Base-by-base conservation (phyloP, 2,329 filamentous ascomycete genomes). In the Aspergillus carbonarius region DNA sequence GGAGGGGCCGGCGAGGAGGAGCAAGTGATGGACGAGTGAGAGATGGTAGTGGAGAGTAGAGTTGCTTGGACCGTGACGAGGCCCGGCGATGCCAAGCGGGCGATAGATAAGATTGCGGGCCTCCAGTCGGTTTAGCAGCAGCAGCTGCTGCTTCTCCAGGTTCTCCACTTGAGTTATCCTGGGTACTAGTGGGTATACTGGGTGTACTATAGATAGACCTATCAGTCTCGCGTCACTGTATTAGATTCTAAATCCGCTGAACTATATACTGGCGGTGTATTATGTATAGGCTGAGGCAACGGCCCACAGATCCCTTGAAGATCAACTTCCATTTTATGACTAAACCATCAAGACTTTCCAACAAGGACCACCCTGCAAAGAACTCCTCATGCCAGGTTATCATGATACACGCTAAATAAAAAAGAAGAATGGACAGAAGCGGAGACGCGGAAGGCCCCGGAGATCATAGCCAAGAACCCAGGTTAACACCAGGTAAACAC, bases 401-500 rank as follows among this genome's bases (percentile, higher is more conserved):
- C 66, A 62, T 65, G 62, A 68, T 54, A 62, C 58, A 67, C 69
- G 65, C 67, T 68, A 65, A 65, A 69, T 66, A 55, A 47, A 61
- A 50, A 62, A 52, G 27, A 55, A 49, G n/a, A 40, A 56, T 8
- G 37, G 17, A 49, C 42, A 56, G 54, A 49, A 23, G 13, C 10
- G 25, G 34, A 50, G 50, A 60, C 57, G 44, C 23, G 52, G 47
- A 47, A 55, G 54, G 39, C 55, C 32, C 47, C 60, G 54, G 53
- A 8, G 47, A 54, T 20, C 32, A 27, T 40, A 50, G 25, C 20
- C 35, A 30, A 40, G 47, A 46, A 37, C 35, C 40, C 42, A 27
- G 60, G 58, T 79, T 79, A 98, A 81, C 95, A 99, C 91, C 95
- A 99, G 46, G 91, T 96, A 76, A 99, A 99, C 32, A 99, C 92